These are phyloP conservation scores for Bryopsis sp. DNA, from an alignment of 139 green algal species.

Conservation along the genomic window DNA sequence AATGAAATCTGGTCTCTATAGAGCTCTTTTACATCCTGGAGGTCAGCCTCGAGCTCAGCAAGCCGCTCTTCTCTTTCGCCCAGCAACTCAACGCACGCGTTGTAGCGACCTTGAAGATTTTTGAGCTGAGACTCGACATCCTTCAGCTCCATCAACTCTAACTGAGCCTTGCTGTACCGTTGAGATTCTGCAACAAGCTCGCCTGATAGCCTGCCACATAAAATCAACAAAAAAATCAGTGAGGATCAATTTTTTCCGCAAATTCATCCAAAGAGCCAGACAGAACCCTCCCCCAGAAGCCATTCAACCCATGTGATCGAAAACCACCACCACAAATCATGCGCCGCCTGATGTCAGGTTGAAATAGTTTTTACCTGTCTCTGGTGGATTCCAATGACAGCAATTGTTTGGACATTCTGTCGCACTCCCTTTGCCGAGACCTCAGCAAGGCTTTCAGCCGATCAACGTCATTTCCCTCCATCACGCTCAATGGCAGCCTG, in stretches of 20 bases:
- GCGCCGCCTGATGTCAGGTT: too few relatives aligned
- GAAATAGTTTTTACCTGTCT: background rate
- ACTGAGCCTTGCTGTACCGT: slow-evolving; percentile 29
- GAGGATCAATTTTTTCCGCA: too few relatives aligned
- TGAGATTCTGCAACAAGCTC: slow-evolving; percentile 66
- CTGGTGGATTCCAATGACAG: background rate
- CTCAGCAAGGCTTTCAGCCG: too few relatives aligned
- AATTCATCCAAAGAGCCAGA: too few relatives aligned
- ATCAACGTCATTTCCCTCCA: too few relatives aligned
- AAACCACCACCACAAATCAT: too few relatives aligned
- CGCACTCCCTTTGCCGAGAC: background rate
- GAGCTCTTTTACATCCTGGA: slow-evolving; percentile 72
- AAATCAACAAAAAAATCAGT: too few relatives aligned
- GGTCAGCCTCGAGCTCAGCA: slow-evolving; percentile 75
- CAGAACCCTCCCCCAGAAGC: too few relatives aligned
- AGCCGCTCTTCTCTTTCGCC: slow-evolving; percentile 81
- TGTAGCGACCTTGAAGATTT: slow-evolving; percentile 43
- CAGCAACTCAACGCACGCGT: slow-evolving; percentile 72
- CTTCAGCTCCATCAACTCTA: background rate
- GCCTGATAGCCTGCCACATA: slow-evolving; percentile 68
- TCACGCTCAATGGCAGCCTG: too few relatives aligned
- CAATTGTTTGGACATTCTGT: background rate
- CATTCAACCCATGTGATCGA: too few relatives aligned
- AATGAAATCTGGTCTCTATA: slow-evolving; percentile 82
- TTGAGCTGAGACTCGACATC: background rate